Evolutionary conservation across 1,284 basidiomycete species (phyloP).

Genomic region (Ustilago loliicola): DNA sequence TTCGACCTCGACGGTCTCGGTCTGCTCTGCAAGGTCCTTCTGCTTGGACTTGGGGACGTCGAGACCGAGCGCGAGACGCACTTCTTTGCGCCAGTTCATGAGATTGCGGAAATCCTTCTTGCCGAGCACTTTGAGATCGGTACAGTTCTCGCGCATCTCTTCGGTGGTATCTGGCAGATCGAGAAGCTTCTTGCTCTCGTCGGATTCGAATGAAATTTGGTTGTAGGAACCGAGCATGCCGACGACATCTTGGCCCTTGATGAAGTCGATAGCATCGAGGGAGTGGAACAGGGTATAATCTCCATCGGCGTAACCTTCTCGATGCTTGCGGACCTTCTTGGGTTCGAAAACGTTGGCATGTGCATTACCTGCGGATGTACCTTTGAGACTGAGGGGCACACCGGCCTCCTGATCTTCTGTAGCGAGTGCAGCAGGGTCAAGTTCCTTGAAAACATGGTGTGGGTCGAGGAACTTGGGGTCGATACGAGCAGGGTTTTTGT

Average conservation of each 20-base stretch:
- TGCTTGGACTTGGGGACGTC: slow-evolving; percentile 51
- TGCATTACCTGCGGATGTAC: slow-evolving; percentile 62
- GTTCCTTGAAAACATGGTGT: slow-evolving; percentile 96
- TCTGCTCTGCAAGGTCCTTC: slow-evolving; percentile 51
- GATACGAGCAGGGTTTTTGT: slow-evolving; percentile 92
- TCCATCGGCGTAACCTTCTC: slow-evolving; percentile 96
- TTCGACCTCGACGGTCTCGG: slow-evolving; percentile 76
- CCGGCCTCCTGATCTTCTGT: slow-evolving; percentile 32
- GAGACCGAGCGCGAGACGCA: slow-evolving; percentile 80
- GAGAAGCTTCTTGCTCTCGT: slow-evolving; percentile 81
- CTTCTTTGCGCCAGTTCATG: slow-evolving; percentile 81
- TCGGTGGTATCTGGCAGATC: slow-evolving; percentile 74
- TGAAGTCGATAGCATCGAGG: slow-evolving; percentile 80
- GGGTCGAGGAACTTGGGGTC: slow-evolving; percentile 99
- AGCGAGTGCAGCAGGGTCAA: slow-evolving; percentile 70
- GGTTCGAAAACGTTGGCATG: slow-evolving; percentile 90
- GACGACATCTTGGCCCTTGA: slow-evolving; percentile 75
- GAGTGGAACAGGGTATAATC: slow-evolving; percentile 91
- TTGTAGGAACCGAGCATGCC: slow-evolving; percentile 85
- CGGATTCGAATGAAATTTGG: slow-evolving; percentile 80
- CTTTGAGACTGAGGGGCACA: slow-evolving; percentile 54
- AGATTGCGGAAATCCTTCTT: slow-evolving; percentile 96
- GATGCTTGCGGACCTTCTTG: slow-evolving; percentile 91
- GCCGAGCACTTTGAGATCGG: slow-evolving; percentile 95
- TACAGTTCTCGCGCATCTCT: slow-evolving; percentile 85